phyloP scores from a whole-genome alignment of 768 basidiomycete genomes.

The Trichaptum fuscoviolaceum region DNA sequence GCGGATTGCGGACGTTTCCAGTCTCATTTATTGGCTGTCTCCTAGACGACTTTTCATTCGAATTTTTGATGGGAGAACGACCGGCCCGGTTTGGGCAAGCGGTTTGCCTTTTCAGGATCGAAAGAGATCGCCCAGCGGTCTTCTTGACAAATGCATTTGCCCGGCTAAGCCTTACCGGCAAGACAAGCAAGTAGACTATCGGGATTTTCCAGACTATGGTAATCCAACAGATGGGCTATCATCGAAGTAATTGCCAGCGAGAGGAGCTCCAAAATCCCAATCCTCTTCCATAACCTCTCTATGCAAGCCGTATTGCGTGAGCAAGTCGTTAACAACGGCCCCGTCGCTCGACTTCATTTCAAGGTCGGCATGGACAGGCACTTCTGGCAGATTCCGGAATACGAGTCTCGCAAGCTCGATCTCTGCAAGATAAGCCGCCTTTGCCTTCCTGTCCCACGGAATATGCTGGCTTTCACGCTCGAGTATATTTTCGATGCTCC shows the following conservation, averaged over 20 bases:
- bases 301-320: conserved; percentile 48
- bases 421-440: conserved; percentile 55
- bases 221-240: conserved; percentile 43
- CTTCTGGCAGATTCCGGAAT: conserved; percentile 61
- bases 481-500: conserved; percentile 68
- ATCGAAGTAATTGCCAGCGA: conserved; percentile 61
- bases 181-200: too few relatives aligned
- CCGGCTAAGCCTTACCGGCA: too few relatives aligned
- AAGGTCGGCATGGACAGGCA: conserved; percentile 39
- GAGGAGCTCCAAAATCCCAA: conserved; percentile 40
- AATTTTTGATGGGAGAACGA: background rate
- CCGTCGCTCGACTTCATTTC: conserved; percentile 35
- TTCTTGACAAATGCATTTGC: too few relatives aligned
- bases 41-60: background rate
- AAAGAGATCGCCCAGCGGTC: background rate
- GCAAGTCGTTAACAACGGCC: conserved; percentile 35
- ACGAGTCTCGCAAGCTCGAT: conserved; percentile 57
- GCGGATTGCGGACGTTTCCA: background rate
- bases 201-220: background rate
- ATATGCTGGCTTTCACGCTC: conserved; percentile 40
- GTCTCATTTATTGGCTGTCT: background rate
- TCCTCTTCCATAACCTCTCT: conserved; percentile 28
- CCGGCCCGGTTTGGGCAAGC: background rate
- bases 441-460: conserved; percentile 44
- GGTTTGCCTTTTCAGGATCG: background rate